Evolutionary conservation across 768 basidiomycete species (phyloP).

Genomic region (Auricularia heimuer): DNA sequence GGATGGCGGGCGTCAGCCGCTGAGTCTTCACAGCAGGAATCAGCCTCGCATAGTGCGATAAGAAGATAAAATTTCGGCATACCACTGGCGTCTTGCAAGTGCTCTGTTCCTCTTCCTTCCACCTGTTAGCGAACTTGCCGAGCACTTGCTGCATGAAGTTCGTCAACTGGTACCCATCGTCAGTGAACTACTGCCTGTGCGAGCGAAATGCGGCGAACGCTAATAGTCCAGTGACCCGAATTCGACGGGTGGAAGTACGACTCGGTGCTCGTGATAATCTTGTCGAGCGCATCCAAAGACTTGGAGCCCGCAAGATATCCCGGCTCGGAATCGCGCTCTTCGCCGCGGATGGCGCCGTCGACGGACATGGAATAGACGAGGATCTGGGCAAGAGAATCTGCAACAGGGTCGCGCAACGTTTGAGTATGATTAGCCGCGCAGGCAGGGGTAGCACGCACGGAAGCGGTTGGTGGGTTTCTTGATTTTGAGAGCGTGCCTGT

Average conservation of each 20-base stretch:
- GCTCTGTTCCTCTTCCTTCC: slow-evolving; percentile 65
- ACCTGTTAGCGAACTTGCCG: slow-evolving; percentile 70
- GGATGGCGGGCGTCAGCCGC: slow-evolving; percentile 72
- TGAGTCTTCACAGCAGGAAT: slow-evolving; percentile 36
- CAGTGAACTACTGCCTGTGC: slow-evolving; percentile 7
- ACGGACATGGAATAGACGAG: slow-evolving; percentile 84
- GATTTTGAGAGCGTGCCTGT: slow-evolving; percentile 46
- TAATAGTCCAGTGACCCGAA: slow-evolving; percentile 70
- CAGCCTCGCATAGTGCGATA: not conserved
- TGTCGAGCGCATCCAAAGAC: slow-evolving; percentile 79
- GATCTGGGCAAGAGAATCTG: slow-evolving; percentile 72
- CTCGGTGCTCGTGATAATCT: slow-evolving; percentile 84
- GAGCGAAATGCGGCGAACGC: slow-evolving; percentile 27
- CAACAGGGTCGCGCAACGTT: not conserved
- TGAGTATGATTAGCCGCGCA: not conserved
- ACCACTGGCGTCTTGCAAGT: slow-evolving; percentile 74
- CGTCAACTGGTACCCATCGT: slow-evolving; percentile 37
- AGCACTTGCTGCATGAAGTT: slow-evolving; percentile 63
- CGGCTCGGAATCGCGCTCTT: slow-evolving; percentile 26
- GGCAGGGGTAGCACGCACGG: slow-evolving; percentile 30
- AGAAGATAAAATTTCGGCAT: slow-evolving; percentile 15
- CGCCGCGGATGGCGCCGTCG: slow-evolving; percentile 54
- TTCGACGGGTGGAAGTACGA: slow-evolving; percentile 95
- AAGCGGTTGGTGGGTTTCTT: slow-evolving; percentile 62
- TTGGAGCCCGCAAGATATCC: slow-evolving; percentile 75